Percentiles rank a stretch among this genome's conserved stretches.
phyloP scores from a whole-genome alignment of 352 stramenopile genomes.

The Aphanomyces invadans region DNA sequence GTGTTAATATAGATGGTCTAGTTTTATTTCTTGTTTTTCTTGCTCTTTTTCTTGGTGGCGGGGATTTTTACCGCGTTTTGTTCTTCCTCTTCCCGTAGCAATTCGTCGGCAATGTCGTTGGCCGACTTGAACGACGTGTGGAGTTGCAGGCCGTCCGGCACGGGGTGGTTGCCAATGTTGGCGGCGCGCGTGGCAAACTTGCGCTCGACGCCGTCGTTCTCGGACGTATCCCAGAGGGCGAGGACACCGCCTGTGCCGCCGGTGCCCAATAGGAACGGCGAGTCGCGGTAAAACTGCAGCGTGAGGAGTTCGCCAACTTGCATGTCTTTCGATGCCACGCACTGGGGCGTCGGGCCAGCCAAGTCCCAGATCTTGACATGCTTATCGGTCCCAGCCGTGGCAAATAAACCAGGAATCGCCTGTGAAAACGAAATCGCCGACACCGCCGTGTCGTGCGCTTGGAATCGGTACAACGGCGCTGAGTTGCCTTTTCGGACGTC shows the following conservation, averaged over 20 bases:
- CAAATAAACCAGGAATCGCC: slow-evolving; percentile 89
- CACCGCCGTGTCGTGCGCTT: slow-evolving; percentile 84
- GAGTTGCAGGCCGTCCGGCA: slow-evolving; percentile 35
- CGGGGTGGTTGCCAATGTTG: slow-evolving; percentile 23
- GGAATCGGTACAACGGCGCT: slow-evolving; percentile 86
- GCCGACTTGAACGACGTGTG: slow-evolving; percentile 65
- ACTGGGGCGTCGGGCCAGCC: slow-evolving; percentile 50
- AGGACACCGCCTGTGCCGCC: slow-evolving; percentile 83
- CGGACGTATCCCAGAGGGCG: slow-evolving; percentile 84
- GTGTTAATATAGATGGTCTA: too few relatives aligned
- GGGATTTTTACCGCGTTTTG: slow-evolving; percentile 19
- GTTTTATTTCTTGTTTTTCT: slow-evolving; percentile 25
- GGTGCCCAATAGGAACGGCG: slow-evolving; percentile 83
- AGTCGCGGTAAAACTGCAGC: slow-evolving; percentile 85
- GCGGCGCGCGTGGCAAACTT: slow-evolving; percentile 74
- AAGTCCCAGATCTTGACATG: slow-evolving; percentile 97
- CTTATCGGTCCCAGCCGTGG: slow-evolving; percentile 96
- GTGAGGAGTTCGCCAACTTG: slow-evolving; percentile 88
- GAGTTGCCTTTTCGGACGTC: slow-evolving; percentile 94
- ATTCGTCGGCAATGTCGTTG: slow-evolving; percentile 66
- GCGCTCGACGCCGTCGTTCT: slow-evolving; percentile 79
- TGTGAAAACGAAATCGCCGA: slow-evolving; percentile 80
- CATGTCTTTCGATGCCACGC: slow-evolving; percentile 88
- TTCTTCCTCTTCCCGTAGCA: slow-evolving; percentile 61
- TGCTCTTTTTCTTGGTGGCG: slow-evolving; percentile 24